phyloP scores from a whole-genome alignment of 2,329 filamentous ascomycete species.

The Monosporascus cannonballus region DNA sequence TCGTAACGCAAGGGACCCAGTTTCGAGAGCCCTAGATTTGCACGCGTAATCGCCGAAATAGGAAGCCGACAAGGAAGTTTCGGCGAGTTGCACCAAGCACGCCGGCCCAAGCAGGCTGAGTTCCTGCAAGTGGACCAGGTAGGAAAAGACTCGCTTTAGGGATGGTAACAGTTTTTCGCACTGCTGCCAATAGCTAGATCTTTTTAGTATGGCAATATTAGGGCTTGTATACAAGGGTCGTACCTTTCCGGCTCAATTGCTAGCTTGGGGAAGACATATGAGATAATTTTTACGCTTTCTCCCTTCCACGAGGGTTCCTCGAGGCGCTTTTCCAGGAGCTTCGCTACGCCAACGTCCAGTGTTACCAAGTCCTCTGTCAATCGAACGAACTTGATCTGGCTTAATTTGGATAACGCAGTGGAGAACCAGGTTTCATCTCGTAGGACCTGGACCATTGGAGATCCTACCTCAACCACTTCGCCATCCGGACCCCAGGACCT shows the following conservation, averaged over 20 bases:
- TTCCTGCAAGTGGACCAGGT: background rate
- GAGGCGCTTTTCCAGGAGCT: background rate
- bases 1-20: slow-evolving; percentile 3
- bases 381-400: background rate
- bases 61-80: background rate
- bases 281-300: background rate
- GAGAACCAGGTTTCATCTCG: background rate
- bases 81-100: slow-evolving; percentile 1
- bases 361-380: background rate
- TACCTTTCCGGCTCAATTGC: background rate
- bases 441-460: background rate
- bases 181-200: background rate
- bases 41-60: background rate
- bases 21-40: background rate
- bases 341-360: background rate
- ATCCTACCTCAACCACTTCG: background rate
- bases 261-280: background rate
- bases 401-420: background rate
- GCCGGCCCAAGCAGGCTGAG: background rate
- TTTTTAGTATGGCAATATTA: background rate
- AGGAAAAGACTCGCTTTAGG: slow-evolving; percentile 2
- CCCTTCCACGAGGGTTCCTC: background rate
- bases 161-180: background rate
- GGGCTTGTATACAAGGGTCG: background rate
- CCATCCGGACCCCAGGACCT: slow-evolving; percentile 3